These are phyloP conservation scores for Dianthus caryophyllus DNA, from an alignment of 148 eudicot species.

Conservation along the genomic window DNA sequence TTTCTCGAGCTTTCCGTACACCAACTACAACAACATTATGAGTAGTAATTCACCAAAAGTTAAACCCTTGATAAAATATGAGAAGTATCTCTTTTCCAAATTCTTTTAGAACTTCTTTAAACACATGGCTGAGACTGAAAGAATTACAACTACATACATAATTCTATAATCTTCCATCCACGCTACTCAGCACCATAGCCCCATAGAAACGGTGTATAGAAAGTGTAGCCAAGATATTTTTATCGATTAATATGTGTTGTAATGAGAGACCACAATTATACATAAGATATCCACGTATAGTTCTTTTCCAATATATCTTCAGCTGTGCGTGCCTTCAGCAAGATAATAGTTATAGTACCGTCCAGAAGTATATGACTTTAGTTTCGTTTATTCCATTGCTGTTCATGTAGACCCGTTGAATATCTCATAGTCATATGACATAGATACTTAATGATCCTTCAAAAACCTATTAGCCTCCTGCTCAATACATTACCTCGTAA, in stretches of 20 bases:
- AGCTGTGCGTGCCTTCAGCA: neutral
- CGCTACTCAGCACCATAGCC: neutral
- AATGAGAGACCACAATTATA: neutral
- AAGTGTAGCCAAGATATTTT: neutral
- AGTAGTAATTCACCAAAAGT: slow-evolving; percentile 10
- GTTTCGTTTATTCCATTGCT: neutral
- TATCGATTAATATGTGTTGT: neutral
- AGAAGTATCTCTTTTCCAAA: neutral
- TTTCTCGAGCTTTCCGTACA: slow-evolving; percentile 83
- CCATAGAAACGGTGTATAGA: neutral
- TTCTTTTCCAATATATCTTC: neutral
- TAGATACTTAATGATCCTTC: neutral
- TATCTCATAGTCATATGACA: neutral
- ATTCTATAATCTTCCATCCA: neutral
- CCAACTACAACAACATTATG: slow-evolving; percentile 61
- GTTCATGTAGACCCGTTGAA: neutral
- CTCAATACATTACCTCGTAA: too few relatives aligned
- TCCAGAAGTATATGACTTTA: neutral
- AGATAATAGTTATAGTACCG: neutral
- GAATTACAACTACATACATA: neutral
- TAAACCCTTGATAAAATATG: neutral
- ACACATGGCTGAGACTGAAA: neutral
- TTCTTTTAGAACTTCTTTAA: neutral
- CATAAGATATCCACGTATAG: neutral
- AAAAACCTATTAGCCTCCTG: neutral